Percentiles rank a stretch among this genome's conserved stretches.
Conservation (phyloP, 352 stramenopile species). For the Phytophthora europaea region DNA sequence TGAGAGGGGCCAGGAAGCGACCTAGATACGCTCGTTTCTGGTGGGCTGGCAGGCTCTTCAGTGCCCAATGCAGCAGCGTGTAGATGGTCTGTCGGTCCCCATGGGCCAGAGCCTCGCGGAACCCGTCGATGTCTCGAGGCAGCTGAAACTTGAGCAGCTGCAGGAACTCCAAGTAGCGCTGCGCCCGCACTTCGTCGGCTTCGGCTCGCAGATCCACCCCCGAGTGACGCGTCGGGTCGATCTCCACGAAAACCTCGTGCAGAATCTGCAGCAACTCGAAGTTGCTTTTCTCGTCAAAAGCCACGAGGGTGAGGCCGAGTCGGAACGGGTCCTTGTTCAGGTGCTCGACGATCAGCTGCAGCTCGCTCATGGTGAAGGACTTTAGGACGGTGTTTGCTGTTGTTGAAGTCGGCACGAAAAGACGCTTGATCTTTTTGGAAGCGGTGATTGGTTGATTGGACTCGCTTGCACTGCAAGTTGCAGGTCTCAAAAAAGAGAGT, state of each 20-base stretch:
- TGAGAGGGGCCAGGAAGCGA: conserved; percentile 92
- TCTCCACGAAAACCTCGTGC: conserved; percentile 93
- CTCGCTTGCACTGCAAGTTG: too few species aligned
- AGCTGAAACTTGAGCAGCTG: conserved; percentile 95
- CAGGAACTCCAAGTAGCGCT: conserved; percentile 93
- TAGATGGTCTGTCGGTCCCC: conserved; percentile 93
- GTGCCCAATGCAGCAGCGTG: conserved; percentile 93
- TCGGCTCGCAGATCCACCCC: conserved; percentile 89
- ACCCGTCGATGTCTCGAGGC: conserved; percentile 74
- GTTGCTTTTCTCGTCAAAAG: conserved; percentile 95
- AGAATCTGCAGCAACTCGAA: conserved; percentile 95
- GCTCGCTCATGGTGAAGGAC: conserved; percentile 79
- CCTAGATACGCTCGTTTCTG: conserved; percentile 96
- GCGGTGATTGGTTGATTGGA: too few species aligned
- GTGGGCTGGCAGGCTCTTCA: conserved; percentile 88
- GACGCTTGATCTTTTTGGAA: neutral
- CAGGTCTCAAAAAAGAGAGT: too few species aligned
- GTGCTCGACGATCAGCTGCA: conserved; percentile 94
- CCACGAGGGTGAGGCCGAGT: conserved; percentile 89
- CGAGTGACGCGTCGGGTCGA: conserved; percentile 85
- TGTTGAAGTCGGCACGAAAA: neutral
- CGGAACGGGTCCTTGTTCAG: conserved; percentile 95
- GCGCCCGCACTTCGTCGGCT: conserved; percentile 76
- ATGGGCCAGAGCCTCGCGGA: conserved; percentile 79
- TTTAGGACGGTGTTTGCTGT: neutral